Percentiles rank a stretch among this genome's conserved stretches.
phyloP scores from a whole-genome alignment of 176 grass and related monocot genomes.

The Phoenix roebelenii region DNA sequence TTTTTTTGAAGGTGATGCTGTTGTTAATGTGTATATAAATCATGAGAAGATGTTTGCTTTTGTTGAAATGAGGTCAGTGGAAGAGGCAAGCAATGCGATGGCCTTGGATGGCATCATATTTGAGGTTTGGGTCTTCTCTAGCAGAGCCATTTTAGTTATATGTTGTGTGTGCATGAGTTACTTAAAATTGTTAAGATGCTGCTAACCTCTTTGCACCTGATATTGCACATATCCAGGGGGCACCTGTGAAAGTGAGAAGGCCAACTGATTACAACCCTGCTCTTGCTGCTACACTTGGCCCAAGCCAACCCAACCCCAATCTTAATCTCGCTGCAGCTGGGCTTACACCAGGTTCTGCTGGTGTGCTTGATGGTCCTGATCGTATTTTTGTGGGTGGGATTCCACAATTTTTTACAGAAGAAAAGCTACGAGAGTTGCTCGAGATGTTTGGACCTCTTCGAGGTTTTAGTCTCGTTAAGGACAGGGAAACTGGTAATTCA shows the following conservation, averaged over 20 bases:
- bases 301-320: constrained; percentile 85
- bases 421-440: constrained; percentile 80
- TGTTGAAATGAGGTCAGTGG: constrained; percentile 98
- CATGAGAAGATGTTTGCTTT: constrained; percentile 99
- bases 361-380: constrained; percentile 84
- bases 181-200: too few species aligned
- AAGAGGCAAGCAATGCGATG: constrained; percentile 99
- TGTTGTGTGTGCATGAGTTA: too few species aligned
- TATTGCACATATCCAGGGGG: constrained; percentile 28
- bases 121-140: constrained; percentile 27
- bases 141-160: too few species aligned
- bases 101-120: constrained; percentile 94
- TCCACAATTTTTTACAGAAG: constrained; percentile 90
- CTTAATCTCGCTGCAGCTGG: constrained; percentile 91
- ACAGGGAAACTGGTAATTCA: constrained; percentile 88
- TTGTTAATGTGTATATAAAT: constrained; percentile 98
- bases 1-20: constrained; percentile 55
- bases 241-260: constrained; percentile 84
- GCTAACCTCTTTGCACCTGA: too few species aligned
- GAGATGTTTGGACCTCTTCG: constrained; percentile 83
- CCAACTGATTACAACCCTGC: constrained; percentile 93
- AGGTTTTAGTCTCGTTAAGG: constrained; percentile 94
- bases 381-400: constrained; percentile 91
- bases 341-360: constrained; percentile 75
- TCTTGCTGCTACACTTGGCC: constrained; percentile 75